These are phyloP conservation scores for Larix kaempferi DNA, from an alignment of 75 land plant genomes.

Conservation along the genomic window DNA sequence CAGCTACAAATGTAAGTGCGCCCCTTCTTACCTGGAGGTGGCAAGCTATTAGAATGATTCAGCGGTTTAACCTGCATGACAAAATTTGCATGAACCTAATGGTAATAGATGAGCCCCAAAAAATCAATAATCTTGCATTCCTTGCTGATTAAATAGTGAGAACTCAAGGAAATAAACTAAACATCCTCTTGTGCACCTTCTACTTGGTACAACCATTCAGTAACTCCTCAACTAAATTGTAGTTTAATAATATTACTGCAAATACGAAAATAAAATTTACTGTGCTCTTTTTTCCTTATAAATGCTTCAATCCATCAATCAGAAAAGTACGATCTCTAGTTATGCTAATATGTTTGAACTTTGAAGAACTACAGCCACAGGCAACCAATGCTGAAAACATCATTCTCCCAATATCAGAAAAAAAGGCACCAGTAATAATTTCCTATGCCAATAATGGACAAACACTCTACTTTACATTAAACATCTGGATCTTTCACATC, in stretches of 20 bases:
- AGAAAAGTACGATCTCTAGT: too few relatives aligned
- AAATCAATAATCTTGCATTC: background rate
- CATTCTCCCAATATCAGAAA: too few relatives aligned
- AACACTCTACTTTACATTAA: too few relatives aligned
- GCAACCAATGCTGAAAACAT: too few relatives aligned
- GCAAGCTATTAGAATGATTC: slow-evolving; percentile 75
- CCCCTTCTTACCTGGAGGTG: slow-evolving; percentile 97
- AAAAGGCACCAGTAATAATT: too few relatives aligned
- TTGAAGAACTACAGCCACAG: too few relatives aligned
- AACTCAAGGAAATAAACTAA: background rate
- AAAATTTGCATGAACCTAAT: background rate
- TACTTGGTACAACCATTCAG: background rate
- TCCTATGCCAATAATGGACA: too few relatives aligned
- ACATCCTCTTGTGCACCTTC: background rate
- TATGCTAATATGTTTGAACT: too few relatives aligned
- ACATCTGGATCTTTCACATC: too few relatives aligned
- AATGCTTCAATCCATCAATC: too few relatives aligned
- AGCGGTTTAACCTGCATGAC: slow-evolving; percentile 74
- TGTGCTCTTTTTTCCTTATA: too few relatives aligned
- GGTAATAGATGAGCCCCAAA: background rate
- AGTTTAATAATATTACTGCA: background rate
- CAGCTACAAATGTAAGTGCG: slow-evolving; percentile 74
- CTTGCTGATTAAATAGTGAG: background rate
- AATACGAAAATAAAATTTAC: background rate
- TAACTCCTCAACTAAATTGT: background rate